Evolutionary conservation across 2,329 filamentous ascomycete genomes (phyloP).

Genomic region (Arthrinium puccinioides): DNA sequence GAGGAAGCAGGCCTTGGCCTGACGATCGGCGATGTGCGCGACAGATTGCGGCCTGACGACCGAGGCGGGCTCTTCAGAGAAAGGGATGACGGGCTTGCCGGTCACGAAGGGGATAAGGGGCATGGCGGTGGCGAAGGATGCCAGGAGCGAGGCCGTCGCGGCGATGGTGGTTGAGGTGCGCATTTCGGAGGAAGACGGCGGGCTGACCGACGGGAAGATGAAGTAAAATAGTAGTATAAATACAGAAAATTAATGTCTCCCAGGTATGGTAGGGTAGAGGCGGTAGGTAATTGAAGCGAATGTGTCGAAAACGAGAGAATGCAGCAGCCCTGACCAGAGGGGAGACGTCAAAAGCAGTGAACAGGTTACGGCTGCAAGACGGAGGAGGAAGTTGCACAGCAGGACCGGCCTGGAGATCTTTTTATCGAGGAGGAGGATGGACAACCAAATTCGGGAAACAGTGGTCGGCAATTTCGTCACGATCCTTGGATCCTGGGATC

Average conservation of each 20-base stretch:
- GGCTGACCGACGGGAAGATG: no score
- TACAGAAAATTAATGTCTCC: not conserved
- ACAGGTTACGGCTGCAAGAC: no score
- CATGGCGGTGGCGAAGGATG: not conserved
- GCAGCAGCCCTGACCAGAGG: no score
- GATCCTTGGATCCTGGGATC: no score
- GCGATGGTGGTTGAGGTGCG: not conserved
- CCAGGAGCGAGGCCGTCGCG: not conserved
- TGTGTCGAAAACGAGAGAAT: not conserved
- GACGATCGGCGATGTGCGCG: not conserved
- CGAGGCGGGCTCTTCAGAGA: not conserved
- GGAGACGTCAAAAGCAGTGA: no score
- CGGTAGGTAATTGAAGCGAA: not conserved
- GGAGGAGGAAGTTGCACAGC: no score
- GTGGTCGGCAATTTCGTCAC: no score
- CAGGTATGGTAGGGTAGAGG: not conserved
- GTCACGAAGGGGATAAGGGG: not conserved
- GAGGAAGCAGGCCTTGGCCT: conserved; percentile 41
- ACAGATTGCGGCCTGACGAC: not conserved
- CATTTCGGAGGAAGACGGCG: not conserved
- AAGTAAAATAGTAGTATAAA: not conserved
- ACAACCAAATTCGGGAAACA: no score
- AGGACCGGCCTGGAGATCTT: no score
- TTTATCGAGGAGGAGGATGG: no score
- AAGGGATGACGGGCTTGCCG: conserved; percentile 1